A percentile compares a stretch with the other conserved stretches of the same genome.
Conservation (phyloP, 192 early-diverging fungal genomes). For the Chytriomyces hyalinus region DNA sequence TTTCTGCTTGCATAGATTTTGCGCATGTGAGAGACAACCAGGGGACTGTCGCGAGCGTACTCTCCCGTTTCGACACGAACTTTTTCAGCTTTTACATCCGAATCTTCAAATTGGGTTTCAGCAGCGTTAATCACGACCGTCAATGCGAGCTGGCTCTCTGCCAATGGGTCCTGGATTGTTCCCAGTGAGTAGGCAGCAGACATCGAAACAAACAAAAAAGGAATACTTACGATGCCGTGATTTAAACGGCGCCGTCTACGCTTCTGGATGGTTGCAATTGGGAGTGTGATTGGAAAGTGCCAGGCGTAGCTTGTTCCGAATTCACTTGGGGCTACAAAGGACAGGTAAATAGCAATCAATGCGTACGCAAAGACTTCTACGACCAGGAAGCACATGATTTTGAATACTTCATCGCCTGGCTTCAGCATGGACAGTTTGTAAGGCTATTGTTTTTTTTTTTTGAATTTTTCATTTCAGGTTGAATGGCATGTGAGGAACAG, state of each 20-base stretch:
- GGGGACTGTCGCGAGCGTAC: constrained; percentile 52
- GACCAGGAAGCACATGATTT: constrained; percentile 60
- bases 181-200: not conserved
- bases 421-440: constrained; percentile 61
- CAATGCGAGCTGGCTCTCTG: constrained; percentile 54
- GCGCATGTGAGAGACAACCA: constrained; percentile 69
- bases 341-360: constrained; percentile 47
- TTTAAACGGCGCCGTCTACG: constrained; percentile 23
- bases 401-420: constrained; percentile 62
- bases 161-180: constrained; percentile 53
- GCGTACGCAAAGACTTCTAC: constrained; percentile 55
- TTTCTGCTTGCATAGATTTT: constrained; percentile 61
- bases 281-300: constrained; percentile 62
- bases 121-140: constrained; percentile 4
- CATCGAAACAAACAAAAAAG: not conserved
- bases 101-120: constrained; percentile 55
- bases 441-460: constrained; percentile 34
- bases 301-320: constrained; percentile 69
- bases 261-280: constrained; percentile 42
- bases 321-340: constrained; percentile 63
- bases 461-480: not conserved
- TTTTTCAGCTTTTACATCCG: constrained; percentile 68
- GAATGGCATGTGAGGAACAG: not conserved
- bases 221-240: constrained; percentile 30
- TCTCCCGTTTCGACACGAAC: constrained; percentile 51